A percentile compares a stretch with the other conserved stretches of the same genome.
These are phyloP conservation scores for Lizanozyma gosingica DNA, from an alignment of 1,139 yeast genomes.

Conservation along the genomic window DNA sequence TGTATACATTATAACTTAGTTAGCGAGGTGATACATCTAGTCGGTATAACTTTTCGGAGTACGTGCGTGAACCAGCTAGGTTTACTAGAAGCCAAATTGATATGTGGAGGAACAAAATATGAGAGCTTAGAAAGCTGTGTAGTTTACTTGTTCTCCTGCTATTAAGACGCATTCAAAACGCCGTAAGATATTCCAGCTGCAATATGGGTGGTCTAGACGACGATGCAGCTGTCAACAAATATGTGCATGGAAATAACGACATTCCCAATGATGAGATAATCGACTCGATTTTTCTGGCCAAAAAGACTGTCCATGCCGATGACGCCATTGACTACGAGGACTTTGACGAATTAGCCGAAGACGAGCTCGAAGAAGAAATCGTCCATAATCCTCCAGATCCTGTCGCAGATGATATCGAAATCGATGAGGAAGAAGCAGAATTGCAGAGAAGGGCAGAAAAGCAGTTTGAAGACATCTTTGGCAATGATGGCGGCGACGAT, in stretches of 20 bases:
- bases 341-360: constrained; percentile 89
- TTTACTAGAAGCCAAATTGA: too few species aligned
- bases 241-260: constrained; percentile 4
- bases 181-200: too few species aligned
- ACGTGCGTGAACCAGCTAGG: too few species aligned
- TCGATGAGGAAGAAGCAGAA: constrained; percentile 22
- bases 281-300: constrained; percentile 31
- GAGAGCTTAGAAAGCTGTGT: too few species aligned
- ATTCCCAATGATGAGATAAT: constrained; percentile 18
- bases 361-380: constrained; percentile 36
- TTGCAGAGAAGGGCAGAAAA: constrained; percentile 31
- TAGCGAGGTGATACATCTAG: too few species aligned
- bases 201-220: too few species aligned
- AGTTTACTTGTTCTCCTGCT: too few species aligned
- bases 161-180: too few species aligned
- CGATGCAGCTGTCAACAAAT: constrained; percentile 4
- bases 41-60: too few species aligned
- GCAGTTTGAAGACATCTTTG: constrained; percentile 45
- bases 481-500: constrained; percentile 16
- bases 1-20: too few species aligned
- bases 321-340: constrained; percentile 96
- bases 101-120: too few species aligned
- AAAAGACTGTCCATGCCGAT: constrained; percentile 61
- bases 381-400: constrained; percentile 16
- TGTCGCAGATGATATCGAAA: constrained; percentile 11